These are phyloP conservation scores for Solanum okadae DNA, from an alignment of 257 asterid genomes.

Conservation along the genomic window DNA sequence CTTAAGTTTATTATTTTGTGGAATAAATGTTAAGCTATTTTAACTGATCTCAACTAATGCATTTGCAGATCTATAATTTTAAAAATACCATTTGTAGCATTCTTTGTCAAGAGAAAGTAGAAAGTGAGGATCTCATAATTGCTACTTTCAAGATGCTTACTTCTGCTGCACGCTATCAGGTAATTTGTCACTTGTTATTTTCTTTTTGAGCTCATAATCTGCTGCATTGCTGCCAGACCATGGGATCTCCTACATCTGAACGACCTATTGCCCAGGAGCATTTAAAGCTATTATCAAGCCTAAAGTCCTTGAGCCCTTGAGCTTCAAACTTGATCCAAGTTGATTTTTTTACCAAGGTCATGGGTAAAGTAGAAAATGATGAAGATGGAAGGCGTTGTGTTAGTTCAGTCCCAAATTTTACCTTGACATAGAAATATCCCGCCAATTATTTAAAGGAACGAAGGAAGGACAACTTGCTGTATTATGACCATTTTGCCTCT, in stretches of 20 bases:
- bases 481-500: neutral
- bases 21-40: neutral
- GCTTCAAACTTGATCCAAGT: neutral
- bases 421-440: neutral
- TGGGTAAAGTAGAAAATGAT: neutral
- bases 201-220: neutral
- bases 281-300: neutral
- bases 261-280: neutral
- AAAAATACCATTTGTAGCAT: constrained; percentile 46
- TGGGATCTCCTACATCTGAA: neutral
- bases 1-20: neutral
- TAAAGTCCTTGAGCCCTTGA: neutral
- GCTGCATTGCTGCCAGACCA: neutral
- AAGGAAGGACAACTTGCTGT: neutral
- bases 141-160: constrained; percentile 59
- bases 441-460: neutral
- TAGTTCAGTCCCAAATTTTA: neutral
- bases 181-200: constrained; percentile 6
- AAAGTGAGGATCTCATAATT: constrained; percentile 55
- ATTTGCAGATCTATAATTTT: constrained; percentile 49
- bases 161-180: constrained; percentile 75
- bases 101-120: constrained; percentile 46
- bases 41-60: constrained; percentile 14
- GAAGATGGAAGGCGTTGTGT: neutral
- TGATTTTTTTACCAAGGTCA: neutral